Conservation (phyloP, 176 grass and related monocot genomes). For the Tillandsia fasciculata region DNA sequence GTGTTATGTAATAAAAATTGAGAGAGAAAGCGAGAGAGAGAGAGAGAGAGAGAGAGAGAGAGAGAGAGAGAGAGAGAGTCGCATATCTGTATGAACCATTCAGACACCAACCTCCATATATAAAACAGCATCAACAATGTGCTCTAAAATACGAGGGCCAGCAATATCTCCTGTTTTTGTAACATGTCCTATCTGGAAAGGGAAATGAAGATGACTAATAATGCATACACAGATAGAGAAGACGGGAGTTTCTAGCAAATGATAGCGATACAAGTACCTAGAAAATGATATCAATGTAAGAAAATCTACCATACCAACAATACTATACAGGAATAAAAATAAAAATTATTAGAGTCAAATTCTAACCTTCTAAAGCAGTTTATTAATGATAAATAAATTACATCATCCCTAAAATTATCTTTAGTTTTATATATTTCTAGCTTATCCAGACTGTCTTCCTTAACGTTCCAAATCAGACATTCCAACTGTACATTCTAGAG, state of each 20-base stretch:
- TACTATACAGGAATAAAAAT: no score
- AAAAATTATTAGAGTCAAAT: no score
- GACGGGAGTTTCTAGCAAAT: neutral
- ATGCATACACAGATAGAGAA: neutral
- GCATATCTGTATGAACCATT: neutral
- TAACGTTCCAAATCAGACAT: no score
- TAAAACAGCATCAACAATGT: conserved; percentile 96
- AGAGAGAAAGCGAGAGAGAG: neutral
- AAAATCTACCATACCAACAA: no score
- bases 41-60: neutral
- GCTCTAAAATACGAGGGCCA: conserved; percentile 84
- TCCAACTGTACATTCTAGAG: no score
- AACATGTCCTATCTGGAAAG: conserved; percentile 83
- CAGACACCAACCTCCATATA: conserved; percentile 76
- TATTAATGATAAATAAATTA: no score
- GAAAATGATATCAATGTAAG: no score
- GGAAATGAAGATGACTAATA: conserved; percentile 8
- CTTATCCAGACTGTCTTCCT: no score
- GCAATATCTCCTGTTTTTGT: conserved; percentile 90
- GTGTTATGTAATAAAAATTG: neutral
- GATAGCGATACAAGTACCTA: no score
- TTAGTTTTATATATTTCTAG: no score
- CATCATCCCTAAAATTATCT: no score
- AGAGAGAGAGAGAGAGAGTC: neutral
- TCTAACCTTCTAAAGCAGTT: no score